Evolutionary conservation across 2,329 filamentous ascomycete genomes (phyloP).

Genomic region (Xylariales sp.): DNA sequence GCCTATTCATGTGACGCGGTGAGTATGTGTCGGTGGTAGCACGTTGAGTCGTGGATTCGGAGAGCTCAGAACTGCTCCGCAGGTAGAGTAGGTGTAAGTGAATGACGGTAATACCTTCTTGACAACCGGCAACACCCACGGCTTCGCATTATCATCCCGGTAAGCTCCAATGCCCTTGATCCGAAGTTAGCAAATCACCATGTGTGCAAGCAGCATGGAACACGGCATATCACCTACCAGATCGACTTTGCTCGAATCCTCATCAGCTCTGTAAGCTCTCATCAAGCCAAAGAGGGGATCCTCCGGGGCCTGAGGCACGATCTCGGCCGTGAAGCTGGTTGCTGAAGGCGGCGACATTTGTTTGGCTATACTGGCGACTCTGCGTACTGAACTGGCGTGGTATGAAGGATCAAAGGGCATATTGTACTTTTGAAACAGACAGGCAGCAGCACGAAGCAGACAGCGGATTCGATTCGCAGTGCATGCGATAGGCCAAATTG

Average conservation of each 20-base stretch:
- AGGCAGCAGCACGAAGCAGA: too few relatives aligned
- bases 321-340: constrained; percentile 69
- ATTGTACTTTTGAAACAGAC: too few relatives aligned
- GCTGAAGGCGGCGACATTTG: constrained; percentile 64
- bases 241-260: constrained; percentile 78
- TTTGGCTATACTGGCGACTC: constrained; percentile 57
- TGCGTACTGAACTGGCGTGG: constrained; percentile 41
- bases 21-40: not conserved
- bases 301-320: constrained; percentile 85
- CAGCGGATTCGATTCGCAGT: constrained; percentile 4
- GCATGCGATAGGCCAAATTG: not conserved
- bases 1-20: constrained; percentile 56
- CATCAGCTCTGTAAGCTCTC: constrained; percentile 79
- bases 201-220: constrained; percentile 7
- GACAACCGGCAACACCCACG: constrained; percentile 93
- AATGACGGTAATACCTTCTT: constrained; percentile 67
- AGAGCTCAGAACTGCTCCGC: not conserved
- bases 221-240: constrained; percentile 58
- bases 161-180: constrained; percentile 78
- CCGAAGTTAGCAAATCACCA: constrained; percentile 10
- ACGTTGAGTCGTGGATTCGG: not conserved
- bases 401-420: constrained; percentile 37
- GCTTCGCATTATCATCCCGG: constrained; percentile 90
- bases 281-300: constrained; percentile 93
- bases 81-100: not conserved